phyloP scores from a whole-genome alignment of 768 basidiomycete genomes.

The Suillus placidus region DNA sequence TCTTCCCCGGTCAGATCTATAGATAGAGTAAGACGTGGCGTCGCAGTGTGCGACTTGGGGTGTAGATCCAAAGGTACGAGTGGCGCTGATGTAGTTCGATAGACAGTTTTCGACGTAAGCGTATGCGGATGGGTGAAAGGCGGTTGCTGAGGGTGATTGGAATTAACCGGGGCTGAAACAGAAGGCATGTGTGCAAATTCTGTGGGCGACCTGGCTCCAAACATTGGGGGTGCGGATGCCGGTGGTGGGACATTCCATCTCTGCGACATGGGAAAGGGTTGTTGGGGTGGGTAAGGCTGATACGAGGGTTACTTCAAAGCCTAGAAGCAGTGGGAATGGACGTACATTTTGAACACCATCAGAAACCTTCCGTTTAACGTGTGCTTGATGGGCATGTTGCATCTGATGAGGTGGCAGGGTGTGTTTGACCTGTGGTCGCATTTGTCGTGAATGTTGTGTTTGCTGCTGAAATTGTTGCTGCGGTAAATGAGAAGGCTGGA shows the following conservation, averaged over 20 bases:
- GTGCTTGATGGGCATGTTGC: conserved; percentile 2
- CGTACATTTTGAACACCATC: not conserved
- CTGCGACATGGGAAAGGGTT: no score
- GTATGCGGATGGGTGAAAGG: not conserved
- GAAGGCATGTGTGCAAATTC: not conserved
- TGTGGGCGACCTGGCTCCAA: not conserved
- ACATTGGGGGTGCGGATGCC: not conserved
- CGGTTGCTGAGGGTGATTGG: conserved; percentile 1
- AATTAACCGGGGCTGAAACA: not conserved
- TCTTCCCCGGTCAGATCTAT: not conserved
- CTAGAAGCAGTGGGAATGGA: no score
- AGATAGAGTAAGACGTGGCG: not conserved
- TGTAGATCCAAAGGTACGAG: not conserved
- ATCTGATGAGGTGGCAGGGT: not conserved
- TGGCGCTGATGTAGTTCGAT: conserved; percentile 12
- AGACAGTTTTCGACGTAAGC: conserved; percentile 2
- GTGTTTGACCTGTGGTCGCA: not conserved
- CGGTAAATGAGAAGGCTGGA: conserved; percentile 10
- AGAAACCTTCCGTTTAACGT: not conserved
- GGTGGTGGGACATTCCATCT: not conserved
- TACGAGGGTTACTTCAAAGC: not conserved
- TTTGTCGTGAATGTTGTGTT: conserved; percentile 5
- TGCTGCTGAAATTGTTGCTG: conserved; percentile 6
- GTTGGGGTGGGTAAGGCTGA: conserved; percentile 4
- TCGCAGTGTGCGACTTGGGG: not conserved